Evolutionary conservation across 768 basidiomycete genomes (phyloP).

Genomic region (Lyophyllum shimeji): DNA sequence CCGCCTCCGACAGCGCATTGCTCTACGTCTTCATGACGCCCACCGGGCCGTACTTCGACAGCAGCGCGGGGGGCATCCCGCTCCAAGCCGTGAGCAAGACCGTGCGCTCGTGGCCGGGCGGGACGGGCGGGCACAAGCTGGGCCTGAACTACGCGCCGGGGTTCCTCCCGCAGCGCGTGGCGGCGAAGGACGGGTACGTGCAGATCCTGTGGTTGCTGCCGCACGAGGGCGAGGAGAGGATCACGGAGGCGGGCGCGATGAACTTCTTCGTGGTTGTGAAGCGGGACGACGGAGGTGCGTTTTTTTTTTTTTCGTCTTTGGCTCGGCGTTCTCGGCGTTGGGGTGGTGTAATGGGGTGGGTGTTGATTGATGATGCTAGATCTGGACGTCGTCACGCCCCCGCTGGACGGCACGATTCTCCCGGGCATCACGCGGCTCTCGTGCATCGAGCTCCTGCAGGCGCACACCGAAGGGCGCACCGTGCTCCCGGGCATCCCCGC

Average conservation of each 20-base stretch:
- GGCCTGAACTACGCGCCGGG: constrained; percentile 65
- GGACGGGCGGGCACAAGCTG: constrained; percentile 80
- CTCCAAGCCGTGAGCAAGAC: constrained; percentile 40
- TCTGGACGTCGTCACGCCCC: constrained; percentile 77
- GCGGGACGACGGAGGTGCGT: constrained; percentile 56
- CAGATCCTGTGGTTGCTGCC: constrained; percentile 75
- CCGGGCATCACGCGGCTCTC: constrained; percentile 91
- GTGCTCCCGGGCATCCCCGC: constrained; percentile 41
- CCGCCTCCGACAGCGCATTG: constrained; percentile 68
- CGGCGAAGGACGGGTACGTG: constrained; percentile 66
- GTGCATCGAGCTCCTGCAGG: constrained; percentile 60
- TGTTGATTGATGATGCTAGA: constrained; percentile 45
- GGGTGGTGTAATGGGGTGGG: background rate
- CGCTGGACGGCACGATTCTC: constrained; percentile 83
- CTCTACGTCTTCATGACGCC: constrained; percentile 75
- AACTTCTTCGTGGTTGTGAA: constrained; percentile 73
- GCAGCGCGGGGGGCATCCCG: constrained; percentile 56
- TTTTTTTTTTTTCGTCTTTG: background rate
- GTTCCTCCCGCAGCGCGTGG: constrained; percentile 64
- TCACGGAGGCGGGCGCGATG: constrained; percentile 74
- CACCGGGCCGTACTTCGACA: constrained; percentile 75
- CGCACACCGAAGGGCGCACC: constrained; percentile 50
- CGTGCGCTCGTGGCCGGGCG: constrained; percentile 52
- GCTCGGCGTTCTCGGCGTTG: background rate
- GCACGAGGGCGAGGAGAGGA: constrained; percentile 43